Base-by-base conservation (phyloP, 257 asterid species). In the Lavandula angustifolia region DNA sequence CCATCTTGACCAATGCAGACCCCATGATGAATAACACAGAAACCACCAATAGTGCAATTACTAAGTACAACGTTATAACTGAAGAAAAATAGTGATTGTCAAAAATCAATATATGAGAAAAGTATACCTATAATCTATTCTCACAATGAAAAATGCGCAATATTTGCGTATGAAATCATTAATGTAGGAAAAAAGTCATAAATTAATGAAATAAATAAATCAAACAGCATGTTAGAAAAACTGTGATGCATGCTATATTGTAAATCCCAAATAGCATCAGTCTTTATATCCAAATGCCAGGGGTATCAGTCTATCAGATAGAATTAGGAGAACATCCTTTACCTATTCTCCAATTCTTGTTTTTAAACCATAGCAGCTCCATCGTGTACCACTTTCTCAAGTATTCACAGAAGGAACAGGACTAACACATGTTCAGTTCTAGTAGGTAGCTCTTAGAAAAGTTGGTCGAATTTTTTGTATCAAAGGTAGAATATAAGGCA, bases 1-100 rank as follows among this genome's bases (percentile, higher is more conserved):
- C 98, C 97, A 76, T 92, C 98, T 81, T 92, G 98, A 71, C 98
- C 96, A 66, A 87, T 80, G 95, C 91, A 85, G 63, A 71, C 97
- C 53, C 98, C 98, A 68, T 82, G 80, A 68, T 89, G 95, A 71
- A 92, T 79, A 62, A 76, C 60, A 73, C 96, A 89, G 65, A 13
- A 85, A 57, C 89, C 89, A 11, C 97, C 98, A 60, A 89, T 50
- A 13, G 70, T 72, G 87, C 97, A 89, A 72, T 89, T 87, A 71
- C 87, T 78, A 71, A 92, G 80, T 32, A 80, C 87, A 76, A 85
- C 96, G 63, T 78, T 87, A 71, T 82, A 92, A 76, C 96, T 92
- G 84, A 62, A 73, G 50, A 62, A 71, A 57, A 44, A 54, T 42
- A 64, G 48, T 13, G 29, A 34, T 18, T 3, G 60, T 59, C 32